Base-by-base conservation (phyloP, 768 basidiomycete genomes). In the Omphalotus guepiniiformis region DNA sequence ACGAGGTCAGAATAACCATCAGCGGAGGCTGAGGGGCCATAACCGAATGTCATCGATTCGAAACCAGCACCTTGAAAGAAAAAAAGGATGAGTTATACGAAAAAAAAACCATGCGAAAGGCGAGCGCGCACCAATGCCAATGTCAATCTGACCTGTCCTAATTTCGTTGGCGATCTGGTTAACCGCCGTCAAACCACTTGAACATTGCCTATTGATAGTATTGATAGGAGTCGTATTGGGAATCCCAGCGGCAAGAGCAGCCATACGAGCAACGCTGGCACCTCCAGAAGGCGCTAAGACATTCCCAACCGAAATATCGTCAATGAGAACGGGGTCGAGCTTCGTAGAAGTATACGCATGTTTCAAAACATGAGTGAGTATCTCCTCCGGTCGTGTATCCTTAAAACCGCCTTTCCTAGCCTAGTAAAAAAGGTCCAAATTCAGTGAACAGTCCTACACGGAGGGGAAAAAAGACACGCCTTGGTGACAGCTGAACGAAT, bases 401-500 rank as follows among this genome's bases (percentile, higher is more conserved):
- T 92, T 92, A 78, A 93, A 93, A 12, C 85, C 88, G 46, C 93
- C 93, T 60, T 92, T 93, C 60, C 75, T 82, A 21, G 79, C 80
- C 88, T 90, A 53, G 16, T 55, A 39, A 13, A 48, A 50, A 42
- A 55, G 41, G n/a, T 15, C 12, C 38, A n/a, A 41, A 50, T 28
- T 25, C n/a, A n/a, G 9, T 19, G 18, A 23, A 13, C 22, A 15
- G n/a, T n/a, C n/a, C n/a, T n/a, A n/a, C n/a, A n/a, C n/a, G n/a
- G n/a, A n/a, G n/a, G n/a, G n/a, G n/a, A n/a, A n/a, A 38, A 3
- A 6, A 36, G 7, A 60, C 73, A 45, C 27, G 89, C 92, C 78
- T 93, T 95, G 25, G 94, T 96, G 50, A 95, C 76, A 21, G 96
- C 90, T 37, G 93, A 92, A 53, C 96, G 83, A 39, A 91, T 79